Percentiles rank a stretch among this genome's conserved stretches.
phyloP scores from a whole-genome alignment of 2,329 filamentous ascomycete genomes.

The Aspergillus pseudoviridinutans region DNA sequence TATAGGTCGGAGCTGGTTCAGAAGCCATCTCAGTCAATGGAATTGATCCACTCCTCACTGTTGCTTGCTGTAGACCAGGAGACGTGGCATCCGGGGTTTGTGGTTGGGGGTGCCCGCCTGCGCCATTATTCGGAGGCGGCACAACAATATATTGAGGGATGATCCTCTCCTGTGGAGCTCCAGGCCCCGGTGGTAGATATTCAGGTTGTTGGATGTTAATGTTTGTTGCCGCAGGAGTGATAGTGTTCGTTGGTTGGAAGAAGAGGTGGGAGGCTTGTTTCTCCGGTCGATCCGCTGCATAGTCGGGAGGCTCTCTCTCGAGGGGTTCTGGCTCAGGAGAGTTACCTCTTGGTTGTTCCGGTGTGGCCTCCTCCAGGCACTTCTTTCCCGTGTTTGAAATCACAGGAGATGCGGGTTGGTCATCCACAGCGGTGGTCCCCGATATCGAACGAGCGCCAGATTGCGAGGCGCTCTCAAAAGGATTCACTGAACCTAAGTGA shows the following conservation, averaged over 20 bases:
- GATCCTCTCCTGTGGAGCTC: conserved; percentile 39
- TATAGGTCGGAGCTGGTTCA: conserved; percentile 30
- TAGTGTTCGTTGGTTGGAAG: conserved; percentile 3
- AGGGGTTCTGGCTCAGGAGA: background rate
- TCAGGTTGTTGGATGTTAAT: conserved; percentile 18
- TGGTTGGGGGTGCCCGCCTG: conserved; percentile 29
- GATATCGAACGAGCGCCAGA: background rate
- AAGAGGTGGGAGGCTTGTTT: conserved; percentile 10
- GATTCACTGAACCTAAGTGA: background rate
- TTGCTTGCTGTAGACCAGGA: conserved; percentile 58
- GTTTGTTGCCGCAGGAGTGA: conserved; percentile 11
- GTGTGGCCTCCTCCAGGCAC: background rate
- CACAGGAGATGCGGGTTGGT: background rate
- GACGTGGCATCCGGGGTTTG: conserved; percentile 60
- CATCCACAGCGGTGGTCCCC: conserved; percentile 3
- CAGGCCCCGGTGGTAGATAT: conserved; percentile 52
- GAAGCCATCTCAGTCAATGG: conserved; percentile 56
- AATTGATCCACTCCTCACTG: conserved; percentile 60
- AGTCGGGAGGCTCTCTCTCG: background rate
- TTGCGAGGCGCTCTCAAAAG: background rate
- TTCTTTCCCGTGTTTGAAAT: background rate
- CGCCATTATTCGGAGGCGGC: conserved; percentile 52
- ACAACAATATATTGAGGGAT: conserved; percentile 52
- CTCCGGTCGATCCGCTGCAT: background rate
- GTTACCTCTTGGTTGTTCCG: background rate